These are phyloP conservation scores for Galerina marginata DNA, from an alignment of 768 basidiomycete genomes.

Conservation along the genomic window DNA sequence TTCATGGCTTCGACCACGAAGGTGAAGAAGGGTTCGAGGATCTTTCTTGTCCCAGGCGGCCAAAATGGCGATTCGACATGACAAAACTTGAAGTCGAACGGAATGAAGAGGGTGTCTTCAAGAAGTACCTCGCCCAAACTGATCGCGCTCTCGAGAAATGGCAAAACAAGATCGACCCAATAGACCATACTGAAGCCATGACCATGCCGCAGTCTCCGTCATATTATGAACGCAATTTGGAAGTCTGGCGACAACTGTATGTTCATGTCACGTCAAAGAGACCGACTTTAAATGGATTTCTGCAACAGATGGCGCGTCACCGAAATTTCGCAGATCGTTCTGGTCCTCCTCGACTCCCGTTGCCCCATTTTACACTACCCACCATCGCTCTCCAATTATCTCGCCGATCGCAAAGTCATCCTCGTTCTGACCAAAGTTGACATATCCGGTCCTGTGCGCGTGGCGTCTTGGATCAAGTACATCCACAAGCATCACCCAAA, in stretches of 20 bases:
- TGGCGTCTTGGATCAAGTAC: slow-evolving; percentile 68
- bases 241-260: slow-evolving; percentile 94
- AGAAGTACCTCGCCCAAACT: slow-evolving; percentile 75
- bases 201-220: slow-evolving; percentile 69
- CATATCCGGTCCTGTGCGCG: slow-evolving; percentile 71
- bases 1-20: slow-evolving; percentile 29
- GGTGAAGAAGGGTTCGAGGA: slow-evolving; percentile 20
- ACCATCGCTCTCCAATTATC: slow-evolving; percentile 72
- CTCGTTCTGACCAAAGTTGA: slow-evolving; percentile 90
- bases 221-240: slow-evolving; percentile 88
- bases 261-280: slow-evolving; percentile 31
- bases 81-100: slow-evolving; percentile 87
- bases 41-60: slow-evolving; percentile 67
- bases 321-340: slow-evolving; percentile 88
- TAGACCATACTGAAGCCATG: slow-evolving; percentile 2
- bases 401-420: slow-evolving; percentile 60
- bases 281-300: slow-evolving; percentile 13
- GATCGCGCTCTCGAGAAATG: slow-evolving; percentile 62
- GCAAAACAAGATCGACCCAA: slow-evolving; percentile 34
- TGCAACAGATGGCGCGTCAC: slow-evolving; percentile 84
- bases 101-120: slow-evolving; percentile 87
- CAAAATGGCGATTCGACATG: slow-evolving; percentile 89
- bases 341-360: slow-evolving; percentile 88
- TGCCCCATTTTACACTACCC: slow-evolving; percentile 90
- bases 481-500: slow-evolving; percentile 59